phyloP scores from a whole-genome alignment of 768 basidiomycete genomes.

The Boletus bicolor region DNA sequence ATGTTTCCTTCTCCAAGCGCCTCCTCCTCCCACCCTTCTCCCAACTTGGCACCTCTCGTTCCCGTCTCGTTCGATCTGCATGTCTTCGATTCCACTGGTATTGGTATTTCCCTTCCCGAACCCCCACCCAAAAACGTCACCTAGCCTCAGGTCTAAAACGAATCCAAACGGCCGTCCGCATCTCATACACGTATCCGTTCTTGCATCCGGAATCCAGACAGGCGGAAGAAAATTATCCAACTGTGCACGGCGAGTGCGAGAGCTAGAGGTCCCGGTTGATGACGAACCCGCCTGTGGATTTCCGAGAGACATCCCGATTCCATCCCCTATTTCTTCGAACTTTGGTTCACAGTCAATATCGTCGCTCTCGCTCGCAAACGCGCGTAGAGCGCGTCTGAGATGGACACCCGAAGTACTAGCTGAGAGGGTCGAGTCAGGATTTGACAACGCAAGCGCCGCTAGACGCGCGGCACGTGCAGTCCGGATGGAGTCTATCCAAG shows the following conservation, averaged over 20 bases:
- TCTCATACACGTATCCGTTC: conserved; percentile 80
- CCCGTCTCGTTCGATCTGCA: conserved; percentile 7
- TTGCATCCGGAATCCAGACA: conserved; percentile 88
- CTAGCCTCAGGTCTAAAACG: conserved; percentile 25
- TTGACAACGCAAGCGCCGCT: conserved; percentile 63
- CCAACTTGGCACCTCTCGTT: conserved; percentile 4
- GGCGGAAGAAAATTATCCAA: conserved; percentile 74
- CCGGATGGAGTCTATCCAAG: conserved; percentile 67
- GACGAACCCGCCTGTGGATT: conserved; percentile 1
- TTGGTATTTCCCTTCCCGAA: conserved; percentile 39
- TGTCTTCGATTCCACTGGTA: conserved; percentile 7
- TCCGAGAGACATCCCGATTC: conserved; percentile 35
- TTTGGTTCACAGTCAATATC: conserved; percentile 37
- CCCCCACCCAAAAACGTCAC: conserved; percentile 29
- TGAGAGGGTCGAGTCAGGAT: conserved; percentile 79
- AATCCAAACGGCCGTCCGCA: conserved; percentile 74
- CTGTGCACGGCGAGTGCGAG: conserved; percentile 25
- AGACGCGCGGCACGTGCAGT: conserved; percentile 69
- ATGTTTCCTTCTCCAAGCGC: conserved; percentile 60
- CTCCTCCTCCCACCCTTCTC: conserved; percentile 13
- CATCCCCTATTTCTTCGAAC: conserved; percentile 38
- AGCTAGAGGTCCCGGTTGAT: not conserved
- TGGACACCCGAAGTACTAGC: conserved; percentile 75
- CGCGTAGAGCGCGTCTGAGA: conserved; percentile 68
- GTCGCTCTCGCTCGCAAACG: conserved; percentile 51